Evolutionary conservation across 2,329 filamentous ascomycete genomes (phyloP).

Genomic region (Microsporum ferrugineum): DNA sequence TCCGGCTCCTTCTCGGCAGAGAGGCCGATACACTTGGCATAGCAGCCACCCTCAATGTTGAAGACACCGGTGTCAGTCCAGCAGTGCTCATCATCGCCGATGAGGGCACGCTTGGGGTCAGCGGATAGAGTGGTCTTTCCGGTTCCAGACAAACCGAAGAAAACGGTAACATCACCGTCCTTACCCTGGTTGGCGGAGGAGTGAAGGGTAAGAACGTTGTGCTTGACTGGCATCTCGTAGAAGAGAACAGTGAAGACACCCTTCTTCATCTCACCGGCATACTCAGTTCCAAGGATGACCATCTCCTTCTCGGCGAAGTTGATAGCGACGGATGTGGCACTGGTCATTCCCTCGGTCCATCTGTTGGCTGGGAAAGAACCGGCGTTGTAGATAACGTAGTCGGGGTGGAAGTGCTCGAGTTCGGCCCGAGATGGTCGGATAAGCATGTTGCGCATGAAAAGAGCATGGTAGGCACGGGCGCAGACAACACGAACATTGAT

Average conservation of each 20-base stretch:
- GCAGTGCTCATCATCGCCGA: conserved; percentile 99
- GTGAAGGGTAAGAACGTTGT: conserved; percentile 96
- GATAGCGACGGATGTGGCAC: conserved; percentile 91
- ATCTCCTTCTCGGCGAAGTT: conserved; percentile 99
- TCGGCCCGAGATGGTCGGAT: conserved; percentile 86
- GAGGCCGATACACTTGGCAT: conserved; percentile 96
- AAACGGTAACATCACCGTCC: conserved; percentile 91
- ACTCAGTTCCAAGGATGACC: conserved; percentile 98
- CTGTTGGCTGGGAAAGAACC: conserved; percentile 97
- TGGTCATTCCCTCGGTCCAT: conserved; percentile 97
- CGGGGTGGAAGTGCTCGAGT: conserved; percentile 93
- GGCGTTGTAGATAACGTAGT: conserved; percentile 99
- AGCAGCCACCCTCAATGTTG: conserved; percentile 99
- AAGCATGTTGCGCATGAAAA: conserved; percentile 99
- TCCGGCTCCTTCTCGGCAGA: conserved; percentile 98
- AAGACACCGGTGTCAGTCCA: conserved; percentile 95
- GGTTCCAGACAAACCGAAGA: conserved; percentile 97
- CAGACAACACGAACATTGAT: conserved; percentile 97
- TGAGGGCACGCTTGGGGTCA: conserved; percentile 89
- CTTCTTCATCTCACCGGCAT: conserved; percentile 97
- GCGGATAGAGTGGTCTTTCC: conserved; percentile 98
- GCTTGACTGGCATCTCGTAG: conserved; percentile 99
- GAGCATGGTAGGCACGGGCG: conserved; percentile 95
- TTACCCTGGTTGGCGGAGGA: conserved; percentile 96
- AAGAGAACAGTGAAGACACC: conserved; percentile 98